Conservation (phyloP, 805 yeast genomes). For the Sugiyamaella boreocaroliniensis region DNA sequence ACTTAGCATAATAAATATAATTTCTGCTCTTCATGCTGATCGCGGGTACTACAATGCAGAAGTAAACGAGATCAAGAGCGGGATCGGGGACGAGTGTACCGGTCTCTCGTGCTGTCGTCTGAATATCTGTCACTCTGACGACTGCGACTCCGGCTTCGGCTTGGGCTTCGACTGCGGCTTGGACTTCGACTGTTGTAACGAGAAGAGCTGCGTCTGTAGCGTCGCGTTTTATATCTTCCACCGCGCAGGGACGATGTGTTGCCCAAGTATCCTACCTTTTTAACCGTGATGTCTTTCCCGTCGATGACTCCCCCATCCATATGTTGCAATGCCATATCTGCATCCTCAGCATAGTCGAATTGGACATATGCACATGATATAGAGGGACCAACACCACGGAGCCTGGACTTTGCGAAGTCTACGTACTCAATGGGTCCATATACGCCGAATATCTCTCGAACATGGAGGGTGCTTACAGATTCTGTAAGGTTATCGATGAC, state of each 20-base stretch:
- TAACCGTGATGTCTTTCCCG: neutral
- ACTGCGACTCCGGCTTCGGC: conserved; percentile 1
- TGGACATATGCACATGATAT: conserved; percentile 5
- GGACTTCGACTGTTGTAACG: neutral
- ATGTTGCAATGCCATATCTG: conserved; percentile 8
- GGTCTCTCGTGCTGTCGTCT: neutral
- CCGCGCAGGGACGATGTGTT: neutral
- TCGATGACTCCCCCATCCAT: conserved; percentile 20
- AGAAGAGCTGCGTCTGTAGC: too few species aligned
- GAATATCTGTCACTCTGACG: neutral
- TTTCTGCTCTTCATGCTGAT: too few species aligned
- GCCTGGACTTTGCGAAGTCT: conserved; percentile 1
- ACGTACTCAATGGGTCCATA: conserved; percentile 14
- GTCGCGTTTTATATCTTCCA: too few species aligned
- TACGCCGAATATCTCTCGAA: conserved; percentile 16
- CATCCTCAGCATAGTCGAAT: conserved; percentile 10
- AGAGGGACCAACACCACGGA: neutral
- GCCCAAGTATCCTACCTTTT: neutral
- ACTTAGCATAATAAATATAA: too few species aligned
- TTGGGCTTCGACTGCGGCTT: neutral
- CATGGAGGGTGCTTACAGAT: conserved; percentile 5
- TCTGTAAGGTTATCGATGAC: conserved; percentile 4
- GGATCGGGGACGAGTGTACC: neutral
- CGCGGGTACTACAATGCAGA: too few species aligned
- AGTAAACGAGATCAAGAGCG: neutral